These are phyloP conservation scores for Aspergillus novoparasiticus DNA, from an alignment of 2,329 filamentous ascomycete genomes.

Conservation along the genomic window DNA sequence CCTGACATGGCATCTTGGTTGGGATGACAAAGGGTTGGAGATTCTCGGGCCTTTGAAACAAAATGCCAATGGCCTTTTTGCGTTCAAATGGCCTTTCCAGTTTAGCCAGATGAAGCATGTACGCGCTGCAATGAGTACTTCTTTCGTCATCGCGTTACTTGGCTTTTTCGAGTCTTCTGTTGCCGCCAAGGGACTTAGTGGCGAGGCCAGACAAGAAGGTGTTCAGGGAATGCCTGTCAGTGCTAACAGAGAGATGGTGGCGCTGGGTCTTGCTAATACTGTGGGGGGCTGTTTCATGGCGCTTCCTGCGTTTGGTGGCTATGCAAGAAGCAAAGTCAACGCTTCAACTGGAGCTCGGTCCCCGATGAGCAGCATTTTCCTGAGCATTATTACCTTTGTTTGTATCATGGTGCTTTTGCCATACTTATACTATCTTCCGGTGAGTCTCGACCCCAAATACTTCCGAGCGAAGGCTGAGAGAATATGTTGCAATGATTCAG, in stretches of 20 bases:
- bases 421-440: constrained; percentile 94
- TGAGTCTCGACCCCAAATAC: constrained; percentile 51
- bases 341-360: constrained; percentile 87
- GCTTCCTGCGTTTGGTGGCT: constrained; percentile 91
- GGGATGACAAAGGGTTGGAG: constrained; percentile 78
- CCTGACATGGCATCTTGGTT: constrained; percentile 73
- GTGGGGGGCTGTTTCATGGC: constrained; percentile 89
- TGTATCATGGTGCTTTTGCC: constrained; percentile 82
- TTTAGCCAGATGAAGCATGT: constrained; percentile 77
- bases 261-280: constrained; percentile 88
- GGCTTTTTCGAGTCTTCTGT: constrained; percentile 99
- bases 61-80: constrained; percentile 69
- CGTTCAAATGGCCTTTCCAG: constrained; percentile 84
- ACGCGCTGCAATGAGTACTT: constrained; percentile 82
- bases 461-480: not conserved
- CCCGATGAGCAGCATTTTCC: constrained; percentile 87
- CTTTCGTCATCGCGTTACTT: constrained; percentile 88
- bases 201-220: constrained; percentile 57
- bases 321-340: constrained; percentile 95
- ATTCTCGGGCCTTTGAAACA: constrained; percentile 82
- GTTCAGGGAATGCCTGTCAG: constrained; percentile 82
- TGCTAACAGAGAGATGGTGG: constrained; percentile 90
- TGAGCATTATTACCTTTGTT: constrained; percentile 79
- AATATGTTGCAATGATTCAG: constrained; percentile 46
- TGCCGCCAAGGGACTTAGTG: constrained; percentile 84